Evolutionary conservation across 176 grass and related monocot genomes (phyloP).

Genomic region (Oryza meyeriana): DNA sequence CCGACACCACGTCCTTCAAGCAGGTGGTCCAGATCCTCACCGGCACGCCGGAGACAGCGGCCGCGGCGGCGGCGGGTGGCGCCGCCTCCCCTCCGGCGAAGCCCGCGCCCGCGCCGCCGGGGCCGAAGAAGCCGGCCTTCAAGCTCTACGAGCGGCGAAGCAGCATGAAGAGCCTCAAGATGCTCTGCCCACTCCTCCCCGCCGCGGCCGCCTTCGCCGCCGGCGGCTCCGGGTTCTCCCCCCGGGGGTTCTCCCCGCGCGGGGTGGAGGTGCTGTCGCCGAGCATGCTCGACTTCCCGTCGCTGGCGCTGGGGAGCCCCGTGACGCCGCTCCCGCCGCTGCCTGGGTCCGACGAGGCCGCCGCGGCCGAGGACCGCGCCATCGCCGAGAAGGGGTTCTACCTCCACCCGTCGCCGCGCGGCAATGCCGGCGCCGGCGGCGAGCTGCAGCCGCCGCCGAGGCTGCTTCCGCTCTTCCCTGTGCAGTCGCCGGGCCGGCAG

Average conservation of each 20-base stretch:
- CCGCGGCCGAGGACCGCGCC: conserved; percentile 79
- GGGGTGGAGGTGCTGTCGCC: conserved; percentile 57
- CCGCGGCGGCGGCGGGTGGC: conserved; percentile 38
- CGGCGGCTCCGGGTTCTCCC: conserved; percentile 36
- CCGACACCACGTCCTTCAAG: conserved; percentile 65
- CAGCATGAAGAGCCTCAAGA: conserved; percentile 73
- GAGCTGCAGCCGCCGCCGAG: conserved; percentile 56
- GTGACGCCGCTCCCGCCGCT: conserved; percentile 76
- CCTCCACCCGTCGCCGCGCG: conserved; percentile 80
- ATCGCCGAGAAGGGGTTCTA: conserved; percentile 94
- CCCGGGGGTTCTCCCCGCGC: conserved; percentile 49
- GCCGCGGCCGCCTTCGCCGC: conserved; percentile 33
- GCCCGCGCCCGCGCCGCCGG: conserved; percentile 19
- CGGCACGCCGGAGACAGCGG: conserved; percentile 67
- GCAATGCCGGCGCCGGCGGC: conserved; percentile 31
- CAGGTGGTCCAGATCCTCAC: conserved; percentile 87
- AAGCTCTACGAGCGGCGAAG: conserved; percentile 85
- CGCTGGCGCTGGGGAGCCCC: conserved; percentile 66
- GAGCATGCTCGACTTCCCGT: conserved; percentile 77
- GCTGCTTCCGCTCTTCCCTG: conserved; percentile 83
- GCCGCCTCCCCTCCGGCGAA: background rate
- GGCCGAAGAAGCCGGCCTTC: conserved; percentile 64
- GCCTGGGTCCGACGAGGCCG: conserved; percentile 58
- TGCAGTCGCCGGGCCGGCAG: conserved; percentile 50
- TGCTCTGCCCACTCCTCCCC: conserved; percentile 62